Conservation (phyloP, 78 protist species). For the Planoprotostelium fungivorum region DNA sequence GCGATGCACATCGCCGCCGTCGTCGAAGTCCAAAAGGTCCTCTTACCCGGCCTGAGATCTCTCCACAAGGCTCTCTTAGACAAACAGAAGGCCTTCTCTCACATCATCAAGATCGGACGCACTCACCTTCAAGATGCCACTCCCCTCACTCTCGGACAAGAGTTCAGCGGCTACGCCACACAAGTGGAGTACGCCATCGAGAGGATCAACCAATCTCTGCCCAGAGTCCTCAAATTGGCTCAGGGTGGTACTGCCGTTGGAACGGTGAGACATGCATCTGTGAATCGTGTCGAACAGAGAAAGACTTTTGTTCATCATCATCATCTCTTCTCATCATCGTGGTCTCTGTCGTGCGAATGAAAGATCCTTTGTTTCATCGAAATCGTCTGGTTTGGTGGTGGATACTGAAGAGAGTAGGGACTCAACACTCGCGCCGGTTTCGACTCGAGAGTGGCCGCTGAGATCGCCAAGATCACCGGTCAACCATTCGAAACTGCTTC, state of each 20-base stretch:
- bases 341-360: no score
- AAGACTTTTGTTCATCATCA: no score
- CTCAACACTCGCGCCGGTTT: slow-evolving; percentile 82
- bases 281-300: no score
- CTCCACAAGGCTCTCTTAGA: slow-evolving; percentile 37
- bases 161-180: slow-evolving; percentile 82
- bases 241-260: slow-evolving; percentile 98
- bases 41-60: slow-evolving; percentile 62
- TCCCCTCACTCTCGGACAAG: slow-evolving; percentile 93
- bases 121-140: slow-evolving; percentile 93
- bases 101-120: slow-evolving; percentile 90
- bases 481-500: slow-evolving; percentile 81
- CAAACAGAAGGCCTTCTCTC: slow-evolving; percentile 62
- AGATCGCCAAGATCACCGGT: slow-evolving; percentile 71
- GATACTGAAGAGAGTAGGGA: no score
- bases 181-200: slow-evolving; percentile 69
- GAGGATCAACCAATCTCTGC: slow-evolving; percentile 57
- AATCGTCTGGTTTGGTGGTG: no score
- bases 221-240: slow-evolving; percentile 74
- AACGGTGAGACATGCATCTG: no score
- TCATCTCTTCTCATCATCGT: no score
- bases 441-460: slow-evolving; percentile 60
- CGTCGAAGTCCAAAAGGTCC: background rate
- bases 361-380: no score
- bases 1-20: slow-evolving; percentile 94